Evolutionary conservation across 1,284 basidiomycete species (phyloP).

Genomic region (Ganoderma resinaceum): DNA sequence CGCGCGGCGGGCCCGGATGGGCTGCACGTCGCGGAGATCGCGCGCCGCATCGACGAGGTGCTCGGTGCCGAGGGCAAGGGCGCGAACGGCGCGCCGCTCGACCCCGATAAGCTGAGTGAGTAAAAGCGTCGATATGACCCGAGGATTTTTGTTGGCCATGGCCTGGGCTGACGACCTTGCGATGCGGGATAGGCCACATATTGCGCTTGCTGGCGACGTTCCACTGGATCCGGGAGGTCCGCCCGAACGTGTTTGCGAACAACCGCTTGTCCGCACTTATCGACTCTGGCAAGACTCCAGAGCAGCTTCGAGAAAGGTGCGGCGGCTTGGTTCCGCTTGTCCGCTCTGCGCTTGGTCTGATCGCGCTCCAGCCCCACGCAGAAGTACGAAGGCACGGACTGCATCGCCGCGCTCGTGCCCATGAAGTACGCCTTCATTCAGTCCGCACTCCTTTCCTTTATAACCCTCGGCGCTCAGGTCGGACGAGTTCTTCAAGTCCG

Average conservation of each 20-base stretch:
- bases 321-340: conserved; percentile 5
- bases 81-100: conserved; percentile 33
- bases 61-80: background rate
- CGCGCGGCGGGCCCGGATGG: conserved; percentile 63
- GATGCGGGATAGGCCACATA: conserved; percentile 54
- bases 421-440: conserved; percentile 15
- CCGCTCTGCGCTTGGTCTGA: background rate
- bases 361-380: conserved; percentile 9
- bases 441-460: background rate
- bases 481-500: conserved; percentile 16
- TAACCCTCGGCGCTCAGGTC: background rate
- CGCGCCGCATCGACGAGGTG: conserved; percentile 35
- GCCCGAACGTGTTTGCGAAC: conserved; percentile 69
- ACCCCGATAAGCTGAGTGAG: conserved; percentile 56
- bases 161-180: background rate
- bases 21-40: conserved; percentile 62
- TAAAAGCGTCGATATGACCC: background rate
- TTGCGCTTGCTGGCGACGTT: conserved; percentile 75
- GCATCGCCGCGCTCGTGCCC: conserved; percentile 18
- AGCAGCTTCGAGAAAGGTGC: conserved; percentile 43
- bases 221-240: conserved; percentile 68
- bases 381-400: conserved; percentile 25
- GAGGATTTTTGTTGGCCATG: too few relatives aligned
- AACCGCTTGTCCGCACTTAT: conserved; percentile 70
- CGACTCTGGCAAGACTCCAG: conserved; percentile 63